Percentiles rank a stretch among this genome's conserved stretches.
Conservation (phyloP, 1,284 basidiomycete species). For the Coniferiporia sulphurascens region DNA sequence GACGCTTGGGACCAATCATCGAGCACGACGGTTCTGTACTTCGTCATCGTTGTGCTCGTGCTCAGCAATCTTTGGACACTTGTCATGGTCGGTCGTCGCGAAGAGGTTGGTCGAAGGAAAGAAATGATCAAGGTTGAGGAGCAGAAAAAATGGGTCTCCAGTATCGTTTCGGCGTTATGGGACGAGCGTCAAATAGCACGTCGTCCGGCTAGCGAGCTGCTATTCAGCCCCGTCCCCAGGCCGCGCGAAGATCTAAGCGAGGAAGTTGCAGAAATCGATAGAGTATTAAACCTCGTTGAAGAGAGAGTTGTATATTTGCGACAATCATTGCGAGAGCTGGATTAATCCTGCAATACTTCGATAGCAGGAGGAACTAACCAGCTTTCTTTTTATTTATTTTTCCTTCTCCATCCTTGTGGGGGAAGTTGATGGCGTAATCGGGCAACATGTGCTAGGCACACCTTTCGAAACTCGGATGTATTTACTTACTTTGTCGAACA, state of each 20-base stretch:
- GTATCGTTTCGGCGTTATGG: conserved; percentile 61
- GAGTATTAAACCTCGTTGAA: conserved; percentile 54
- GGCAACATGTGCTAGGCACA: background rate
- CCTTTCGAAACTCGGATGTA: background rate
- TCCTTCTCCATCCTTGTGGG: background rate
- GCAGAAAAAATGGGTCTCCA: conserved; percentile 68
- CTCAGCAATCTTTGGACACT: conserved; percentile 76
- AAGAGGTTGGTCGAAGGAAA: conserved; percentile 50
- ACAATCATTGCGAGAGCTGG: conserved; percentile 27
- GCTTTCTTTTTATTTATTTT: background rate
- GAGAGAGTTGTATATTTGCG: conserved; percentile 44
- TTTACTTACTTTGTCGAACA: background rate
- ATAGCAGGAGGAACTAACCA: background rate
- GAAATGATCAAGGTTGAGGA: conserved; percentile 56
- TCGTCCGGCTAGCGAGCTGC: conserved; percentile 23
- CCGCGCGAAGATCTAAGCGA: conserved; percentile 34
- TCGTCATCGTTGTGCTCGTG: conserved; percentile 68
- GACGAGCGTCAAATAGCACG: conserved; percentile 57
- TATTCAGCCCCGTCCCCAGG: conserved; percentile 18
- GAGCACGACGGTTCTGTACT: conserved; percentile 63
- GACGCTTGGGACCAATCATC: conserved; percentile 73
- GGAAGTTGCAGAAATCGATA: conserved; percentile 47
- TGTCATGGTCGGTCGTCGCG: conserved; percentile 47
- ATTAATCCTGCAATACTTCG: conserved; percentile 16
- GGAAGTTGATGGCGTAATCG: background rate